Base-by-base conservation (phyloP, 2,329 filamentous ascomycete genomes). In the Sclerotinia subarctica region DNA sequence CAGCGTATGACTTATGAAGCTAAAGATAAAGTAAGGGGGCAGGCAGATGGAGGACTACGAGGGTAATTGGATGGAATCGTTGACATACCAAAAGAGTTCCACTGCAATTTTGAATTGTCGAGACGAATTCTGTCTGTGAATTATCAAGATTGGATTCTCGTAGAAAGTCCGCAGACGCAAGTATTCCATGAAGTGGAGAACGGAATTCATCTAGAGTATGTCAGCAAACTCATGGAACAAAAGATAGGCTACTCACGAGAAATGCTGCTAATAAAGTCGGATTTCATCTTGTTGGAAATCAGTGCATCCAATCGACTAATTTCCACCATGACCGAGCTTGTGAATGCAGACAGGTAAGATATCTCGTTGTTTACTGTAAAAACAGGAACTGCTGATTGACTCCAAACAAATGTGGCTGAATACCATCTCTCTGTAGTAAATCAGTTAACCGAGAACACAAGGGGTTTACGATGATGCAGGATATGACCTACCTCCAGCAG, bases 181-280 rank as follows among this genome's bases (percentile, higher is more conserved):
- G 76, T 42, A 88, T 82, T 1, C 85, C 86, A 58, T 88, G 86
- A 0, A 88, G 77, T 0, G 86, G 86, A 1, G 83, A 86, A 6
- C 86, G 80, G 21, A 88, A 77, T 73, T 88, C 86, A 47, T 69
- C 58, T 52, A 35, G 19, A 7, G 5, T 1, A 32, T 46, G 13
- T 66, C 26, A 66, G 44, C 19, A 15, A 15, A 42, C 15, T 42
- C 15, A 42, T 17, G 15, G 38, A 42, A 42, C 1, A 17, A 42
- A 42, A 42, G 38, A 42, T 42, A 42, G 15, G 13, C 13, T 42
- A 19, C 64, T 67, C 26, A 67, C 65, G 65, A n/a, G 65, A 67
- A 5, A 88, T 81, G 0, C 83, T 87, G 2, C 83, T 82, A 7
- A 88, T 79, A 29, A 86, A 82, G 64, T 86, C 83, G 0, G 81